phyloP scores from a whole-genome alignment of 1,139 yeast species.

The Yamadazyma diddensiae region DNA sequence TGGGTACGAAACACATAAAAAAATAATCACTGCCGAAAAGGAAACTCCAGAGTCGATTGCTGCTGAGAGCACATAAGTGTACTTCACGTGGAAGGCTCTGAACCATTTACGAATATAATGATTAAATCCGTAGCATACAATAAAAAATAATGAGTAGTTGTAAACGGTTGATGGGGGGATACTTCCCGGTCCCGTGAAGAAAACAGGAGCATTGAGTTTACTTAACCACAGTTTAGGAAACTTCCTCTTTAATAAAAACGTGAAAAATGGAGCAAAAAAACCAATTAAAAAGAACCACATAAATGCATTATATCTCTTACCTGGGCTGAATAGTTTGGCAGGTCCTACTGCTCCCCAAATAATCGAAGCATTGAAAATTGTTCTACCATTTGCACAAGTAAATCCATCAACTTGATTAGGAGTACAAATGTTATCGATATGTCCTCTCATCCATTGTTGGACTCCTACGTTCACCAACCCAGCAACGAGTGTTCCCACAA shows the following conservation, averaged over 20 bases:
- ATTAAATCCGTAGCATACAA: conserved; percentile 26
- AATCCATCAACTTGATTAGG: conserved; percentile 37
- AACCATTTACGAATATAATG: conserved; percentile 3
- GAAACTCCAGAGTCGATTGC: conserved; percentile 60
- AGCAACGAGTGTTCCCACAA: conserved; percentile 18
- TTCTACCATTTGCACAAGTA: conserved; percentile 46
- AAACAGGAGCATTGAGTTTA: conserved; percentile 42
- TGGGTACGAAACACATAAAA: conserved; percentile 50
- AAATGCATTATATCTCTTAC: conserved; percentile 32
- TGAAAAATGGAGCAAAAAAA: conserved; percentile 29
- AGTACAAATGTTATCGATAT: conserved; percentile 37
- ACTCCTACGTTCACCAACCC: conserved; percentile 51
- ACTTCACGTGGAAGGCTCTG: conserved; percentile 31
- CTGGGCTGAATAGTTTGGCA: conserved; percentile 32
- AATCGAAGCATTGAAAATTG: conserved; percentile 52
- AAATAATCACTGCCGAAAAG: conserved; percentile 49
- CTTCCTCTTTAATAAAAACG: conserved; percentile 28
- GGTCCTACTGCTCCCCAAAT: conserved; percentile 68
- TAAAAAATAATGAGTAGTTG: conserved; percentile 36
- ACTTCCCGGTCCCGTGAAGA: conserved; percentile 34
- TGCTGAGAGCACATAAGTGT: conserved; percentile 55
- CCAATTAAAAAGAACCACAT: conserved; percentile 40
- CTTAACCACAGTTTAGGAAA: conserved; percentile 13
- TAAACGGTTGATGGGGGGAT: conserved; percentile 40
- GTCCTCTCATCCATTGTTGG: conserved; percentile 28